Conservation (phyloP, 2,329 filamentous ascomycete species). For the Raffaelea albimanens region DNA sequence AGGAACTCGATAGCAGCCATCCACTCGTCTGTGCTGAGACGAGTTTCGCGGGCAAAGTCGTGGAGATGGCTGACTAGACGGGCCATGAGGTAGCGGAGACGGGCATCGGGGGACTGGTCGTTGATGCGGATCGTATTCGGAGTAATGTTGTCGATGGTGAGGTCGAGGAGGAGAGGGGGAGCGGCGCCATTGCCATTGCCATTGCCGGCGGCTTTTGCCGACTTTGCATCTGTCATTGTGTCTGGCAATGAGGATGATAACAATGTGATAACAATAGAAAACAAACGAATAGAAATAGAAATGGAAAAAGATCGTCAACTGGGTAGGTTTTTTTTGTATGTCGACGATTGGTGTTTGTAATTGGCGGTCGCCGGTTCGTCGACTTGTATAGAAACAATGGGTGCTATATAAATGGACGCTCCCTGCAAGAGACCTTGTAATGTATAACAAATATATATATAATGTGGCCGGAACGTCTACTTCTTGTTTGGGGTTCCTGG, state of each 20-base stretch:
- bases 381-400: no score
- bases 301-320: background rate
- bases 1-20: constrained; percentile 65
- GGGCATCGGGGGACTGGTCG: constrained; percentile 53
- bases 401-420: no score
- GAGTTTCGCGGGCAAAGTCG: constrained; percentile 72
- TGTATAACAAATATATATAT: background rate
- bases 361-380: background rate
- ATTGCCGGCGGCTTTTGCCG: background rate
- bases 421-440: no score
- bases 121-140: constrained; percentile 68
- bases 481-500: no score
- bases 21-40: constrained; percentile 70
- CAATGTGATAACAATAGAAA: background rate
- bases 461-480: background rate
- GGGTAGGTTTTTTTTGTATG: no score
- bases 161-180: constrained; percentile 32
- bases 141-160: constrained; percentile 74
- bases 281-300: background rate
- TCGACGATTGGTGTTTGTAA: background rate
- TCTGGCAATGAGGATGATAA: no score
- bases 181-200: background rate
- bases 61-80: constrained; percentile 69
- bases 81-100: constrained; percentile 64
- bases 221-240: no score